A percentile compares a stretch with the other conserved stretches of the same genome.
Evolutionary conservation across 805 yeast species (phyloP).

Genomic region (Cephaloascus albidus): DNA sequence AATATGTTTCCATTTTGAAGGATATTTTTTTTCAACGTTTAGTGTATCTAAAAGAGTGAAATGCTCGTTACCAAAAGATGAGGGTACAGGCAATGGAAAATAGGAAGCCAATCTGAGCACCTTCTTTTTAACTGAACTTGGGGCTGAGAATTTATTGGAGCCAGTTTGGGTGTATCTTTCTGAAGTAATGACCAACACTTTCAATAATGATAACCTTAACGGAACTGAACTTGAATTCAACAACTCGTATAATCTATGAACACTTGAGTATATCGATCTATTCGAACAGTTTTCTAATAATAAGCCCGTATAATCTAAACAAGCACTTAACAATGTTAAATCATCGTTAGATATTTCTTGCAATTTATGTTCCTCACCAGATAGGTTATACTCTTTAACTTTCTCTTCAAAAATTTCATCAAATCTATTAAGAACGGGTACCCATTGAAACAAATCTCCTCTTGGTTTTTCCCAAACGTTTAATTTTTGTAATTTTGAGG

Average conservation of each 20-base stretch:
- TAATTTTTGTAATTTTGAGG: slow-evolving; percentile 12
- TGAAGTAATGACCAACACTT: slow-evolving; percentile 48
- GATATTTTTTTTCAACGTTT: slow-evolving; percentile 25
- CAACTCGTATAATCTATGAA: slow-evolving; percentile 49
- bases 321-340: slow-evolving; percentile 33
- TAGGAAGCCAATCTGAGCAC: slow-evolving; percentile 45
- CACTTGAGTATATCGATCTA: slow-evolving; percentile 58
- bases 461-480: slow-evolving; percentile 27
- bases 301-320: slow-evolving; percentile 52
- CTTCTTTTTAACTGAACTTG: slow-evolving; percentile 32
- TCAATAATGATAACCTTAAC: slow-evolving; percentile 51
- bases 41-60: slow-evolving; percentile 37
- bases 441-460: slow-evolving; percentile 64
- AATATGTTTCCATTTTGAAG: slow-evolving; percentile 23
- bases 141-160: slow-evolving; percentile 30
- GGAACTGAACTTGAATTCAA: slow-evolving; percentile 50
- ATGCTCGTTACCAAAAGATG: slow-evolving; percentile 26
- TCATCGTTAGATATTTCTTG: slow-evolving; percentile 36
- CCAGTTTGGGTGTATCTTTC: slow-evolving; percentile 47
- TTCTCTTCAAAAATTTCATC: slow-evolving; percentile 54
- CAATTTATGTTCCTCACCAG: slow-evolving; percentile 36
- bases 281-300: slow-evolving; percentile 64
- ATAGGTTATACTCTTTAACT: slow-evolving; percentile 44
- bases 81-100: slow-evolving; percentile 39
- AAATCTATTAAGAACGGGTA: slow-evolving; percentile 63